A percentile compares a stretch with the other conserved stretches of the same genome.
phyloP scores from a whole-genome alignment of 306 rosid genomes.

The Canavalia ensiformis region DNA sequence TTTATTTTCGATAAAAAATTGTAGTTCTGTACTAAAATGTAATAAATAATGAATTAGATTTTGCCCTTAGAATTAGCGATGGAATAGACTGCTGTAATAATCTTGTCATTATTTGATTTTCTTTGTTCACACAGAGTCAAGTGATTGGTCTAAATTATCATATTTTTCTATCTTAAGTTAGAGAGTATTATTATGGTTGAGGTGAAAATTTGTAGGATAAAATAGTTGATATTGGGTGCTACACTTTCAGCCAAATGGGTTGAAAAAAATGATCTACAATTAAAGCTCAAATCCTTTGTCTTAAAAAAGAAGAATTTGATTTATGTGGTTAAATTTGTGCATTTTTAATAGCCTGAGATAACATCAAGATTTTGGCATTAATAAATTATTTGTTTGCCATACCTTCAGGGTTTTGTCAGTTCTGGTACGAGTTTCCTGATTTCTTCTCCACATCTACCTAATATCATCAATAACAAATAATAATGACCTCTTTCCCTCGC shows the following conservation, averaged over 20 bases:
- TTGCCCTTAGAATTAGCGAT: not conserved
- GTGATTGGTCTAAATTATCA: not conserved
- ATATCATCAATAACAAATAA: not conserved
- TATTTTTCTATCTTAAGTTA: not conserved
- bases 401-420: conserved; percentile 2
- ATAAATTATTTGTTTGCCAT: not conserved
- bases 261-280: not conserved
- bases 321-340: not conserved
- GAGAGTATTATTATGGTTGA: not conserved
- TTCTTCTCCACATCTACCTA: not conserved
- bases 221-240: not conserved
- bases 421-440: not conserved
- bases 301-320: not conserved
- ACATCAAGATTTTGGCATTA: not conserved
- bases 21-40: not conserved
- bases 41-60: not conserved
- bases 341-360: conserved; percentile 1
- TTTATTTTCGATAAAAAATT: not conserved
- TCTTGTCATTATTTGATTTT: not conserved
- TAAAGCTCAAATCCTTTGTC: not conserved
- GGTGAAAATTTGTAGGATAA: not conserved
- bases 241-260: not conserved
- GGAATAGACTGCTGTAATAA: conserved; percentile 5
- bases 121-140: not conserved
- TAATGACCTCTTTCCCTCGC: conserved; percentile 48